Conservation (phyloP, 352 stramenopile genomes). For the Pythium chondricola region DNA sequence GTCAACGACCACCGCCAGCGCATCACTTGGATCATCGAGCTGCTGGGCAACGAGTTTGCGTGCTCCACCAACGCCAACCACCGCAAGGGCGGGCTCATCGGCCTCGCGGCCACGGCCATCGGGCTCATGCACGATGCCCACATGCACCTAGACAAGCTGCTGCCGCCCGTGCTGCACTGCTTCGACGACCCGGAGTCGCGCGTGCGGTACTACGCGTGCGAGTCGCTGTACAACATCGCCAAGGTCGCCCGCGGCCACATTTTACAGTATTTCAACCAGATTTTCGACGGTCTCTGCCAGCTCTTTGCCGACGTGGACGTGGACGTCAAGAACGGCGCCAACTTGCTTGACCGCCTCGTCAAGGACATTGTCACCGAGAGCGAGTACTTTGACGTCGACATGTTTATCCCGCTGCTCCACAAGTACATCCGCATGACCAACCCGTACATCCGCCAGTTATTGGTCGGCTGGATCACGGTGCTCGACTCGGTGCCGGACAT, state of each 20-base stretch:
- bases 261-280: constrained; percentile 98
- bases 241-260: constrained; percentile 95
- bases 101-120: constrained; percentile 96
- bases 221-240: constrained; percentile 99
- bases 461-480: constrained; percentile 98
- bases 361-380: constrained; percentile 99
- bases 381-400: constrained; percentile 97
- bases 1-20: constrained; percentile 57
- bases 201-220: constrained; percentile 98
- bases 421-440: constrained; percentile 99
- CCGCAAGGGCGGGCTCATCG: constrained; percentile 98
- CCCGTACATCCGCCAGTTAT: constrained; percentile 98
- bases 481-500: constrained; percentile 98
- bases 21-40: constrained; percentile 93
- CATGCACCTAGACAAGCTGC: constrained; percentile 89
- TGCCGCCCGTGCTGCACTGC: constrained; percentile 98
- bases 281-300: constrained; percentile 96
- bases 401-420: constrained; percentile 98
- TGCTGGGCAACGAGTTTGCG: constrained; percentile 97
- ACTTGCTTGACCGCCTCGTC: constrained; percentile 88
- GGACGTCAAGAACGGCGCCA: constrained; percentile 97
- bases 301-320: constrained; percentile 99
- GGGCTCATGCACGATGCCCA: constrained; percentile 93
- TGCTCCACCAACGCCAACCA: constrained; percentile 98
- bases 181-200: constrained; percentile 98